These are phyloP conservation scores for Handroanthus guayacan DNA, from an alignment of 257 asterid species.

Conservation along the genomic window DNA sequence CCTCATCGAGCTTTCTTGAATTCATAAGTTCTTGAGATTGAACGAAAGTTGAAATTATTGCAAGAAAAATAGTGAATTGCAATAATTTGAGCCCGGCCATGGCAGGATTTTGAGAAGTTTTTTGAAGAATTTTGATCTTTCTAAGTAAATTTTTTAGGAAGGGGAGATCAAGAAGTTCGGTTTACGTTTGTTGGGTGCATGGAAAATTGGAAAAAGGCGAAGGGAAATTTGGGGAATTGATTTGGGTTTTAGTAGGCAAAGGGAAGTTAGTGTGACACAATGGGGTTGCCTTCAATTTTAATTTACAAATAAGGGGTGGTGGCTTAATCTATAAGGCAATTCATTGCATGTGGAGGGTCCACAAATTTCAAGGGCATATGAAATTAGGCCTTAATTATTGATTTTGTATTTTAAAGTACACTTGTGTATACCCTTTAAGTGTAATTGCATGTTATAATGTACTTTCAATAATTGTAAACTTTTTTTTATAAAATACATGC, in stretches of 20 bases:
- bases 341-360: conserved; percentile 47
- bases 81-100: conserved; percentile 42
- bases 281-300: conserved; percentile 32
- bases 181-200: conserved; percentile 43
- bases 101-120: neutral
- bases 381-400: conserved; percentile 36
- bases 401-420: neutral
- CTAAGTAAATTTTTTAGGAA: neutral
- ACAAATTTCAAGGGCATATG: conserved; percentile 39
- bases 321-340: conserved; percentile 53
- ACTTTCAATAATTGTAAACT: conserved; percentile 39
- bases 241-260: conserved; percentile 16
- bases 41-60: conserved; percentile 30
- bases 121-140: neutral
- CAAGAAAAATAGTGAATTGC: conserved; percentile 40
- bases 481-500: conserved; percentile 20
- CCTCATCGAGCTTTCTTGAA: conserved; percentile 46
- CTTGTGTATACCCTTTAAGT: conserved; percentile 2
- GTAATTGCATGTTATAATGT: conserved; percentile 23
- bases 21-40: conserved; percentile 17
- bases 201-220: conserved; percentile 31
- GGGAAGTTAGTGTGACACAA: conserved; percentile 36
- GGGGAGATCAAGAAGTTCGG: conserved; percentile 27
- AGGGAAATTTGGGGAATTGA: conserved; percentile 34
- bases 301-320: conserved; percentile 30